Evolutionary conservation across 371 early-diverging fungal species (phyloP), one percentile per base, ranked within the genome.

Genomic region (Mortierella sp.): DNA sequence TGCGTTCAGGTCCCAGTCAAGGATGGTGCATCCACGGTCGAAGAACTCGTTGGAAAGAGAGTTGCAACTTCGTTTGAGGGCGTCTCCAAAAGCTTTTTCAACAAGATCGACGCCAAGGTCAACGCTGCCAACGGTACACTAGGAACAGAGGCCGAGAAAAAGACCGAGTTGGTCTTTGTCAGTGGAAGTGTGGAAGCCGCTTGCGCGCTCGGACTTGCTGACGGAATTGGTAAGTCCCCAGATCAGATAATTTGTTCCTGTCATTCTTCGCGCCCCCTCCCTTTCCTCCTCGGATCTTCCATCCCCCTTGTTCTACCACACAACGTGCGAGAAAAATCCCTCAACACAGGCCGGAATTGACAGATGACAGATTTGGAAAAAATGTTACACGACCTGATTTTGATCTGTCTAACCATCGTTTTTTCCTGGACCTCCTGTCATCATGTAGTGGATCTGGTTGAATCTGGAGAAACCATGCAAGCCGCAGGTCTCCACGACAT

Each of bases 391-490:
- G 34, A 34, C 10, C 7, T 4, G 34, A 34, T 10, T 34, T 4
- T 34, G 34, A 34, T 34, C 34, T 34, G 34, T 16, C 40, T 13
- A 6, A 10, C 28, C 7, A 9, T 27, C 16, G 40, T 40, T 40
- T 40, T 40, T 40, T 40, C 19, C 31, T 14, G 5, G 6, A 27
- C 22, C 16, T 43, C 14, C 21, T 29, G 14, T 16, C 37, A 0
- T 17, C 19, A 3, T 24, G 29, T 72, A 86, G 87, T 88, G 27
- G 88, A 88, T 80, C 77, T 88, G 63, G 88, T 88, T 67, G 98
- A 98, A 81, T 95, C 95, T 17, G 98, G 98, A 64, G 98, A 98
- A 72, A 97, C 98, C 5, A 98, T 98, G 98, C 90, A 94, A 59
- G 98, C 97, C n/a, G 98, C 98, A 19, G 96, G 96, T 14, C 89